Evolutionary conservation across 208 protist species (phyloP).

Genomic region (Crithidia bombi): DNA sequence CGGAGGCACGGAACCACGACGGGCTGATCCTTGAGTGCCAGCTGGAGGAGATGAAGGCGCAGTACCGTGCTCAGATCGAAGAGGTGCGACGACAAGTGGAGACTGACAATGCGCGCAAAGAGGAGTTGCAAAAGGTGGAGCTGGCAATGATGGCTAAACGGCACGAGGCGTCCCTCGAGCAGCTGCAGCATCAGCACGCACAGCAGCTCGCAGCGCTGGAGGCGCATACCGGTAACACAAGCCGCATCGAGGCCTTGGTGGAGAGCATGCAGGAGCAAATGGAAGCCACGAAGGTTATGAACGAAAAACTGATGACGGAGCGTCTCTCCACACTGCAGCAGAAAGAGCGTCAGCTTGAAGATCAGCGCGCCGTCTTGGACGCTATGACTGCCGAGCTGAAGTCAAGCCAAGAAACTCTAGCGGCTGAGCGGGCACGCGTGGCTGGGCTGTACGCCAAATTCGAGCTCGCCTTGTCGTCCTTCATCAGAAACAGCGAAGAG

Average conservation of each 20-base stretch:
- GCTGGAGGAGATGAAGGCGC: conserved; percentile 67
- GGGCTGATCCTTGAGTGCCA: conserved; percentile 55
- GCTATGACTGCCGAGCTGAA: conserved; percentile 68
- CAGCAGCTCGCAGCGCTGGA: conserved; percentile 62
- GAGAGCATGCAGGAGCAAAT: conserved; percentile 67
- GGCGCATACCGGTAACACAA: conserved; percentile 62
- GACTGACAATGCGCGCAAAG: conserved; percentile 57
- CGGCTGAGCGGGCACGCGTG: conserved; percentile 71
- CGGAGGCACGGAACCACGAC: conserved; percentile 66
- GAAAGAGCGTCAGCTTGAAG: conserved; percentile 63
- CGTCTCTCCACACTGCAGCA: conserved; percentile 52
- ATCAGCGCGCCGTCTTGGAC: conserved; percentile 61
- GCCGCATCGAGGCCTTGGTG: conserved; percentile 68
- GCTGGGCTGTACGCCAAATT: conserved; percentile 77
- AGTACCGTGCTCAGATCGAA: conserved; percentile 74
- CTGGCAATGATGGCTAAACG: conserved; percentile 72
- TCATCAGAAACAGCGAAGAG: conserved; percentile 72
- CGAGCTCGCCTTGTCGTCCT: conserved; percentile 69
- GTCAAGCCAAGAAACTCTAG: conserved; percentile 57
- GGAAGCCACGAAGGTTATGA: conserved; percentile 68
- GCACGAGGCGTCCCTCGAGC: conserved; percentile 60
- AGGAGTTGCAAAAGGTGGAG: conserved; percentile 73
- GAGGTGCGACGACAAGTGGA: conserved; percentile 76
- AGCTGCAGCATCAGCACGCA: conserved; percentile 60
- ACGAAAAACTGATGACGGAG: conserved; percentile 70